Base-by-base conservation (phyloP, 2,329 filamentous ascomycete species). In the Fusarium sp. region DNA sequence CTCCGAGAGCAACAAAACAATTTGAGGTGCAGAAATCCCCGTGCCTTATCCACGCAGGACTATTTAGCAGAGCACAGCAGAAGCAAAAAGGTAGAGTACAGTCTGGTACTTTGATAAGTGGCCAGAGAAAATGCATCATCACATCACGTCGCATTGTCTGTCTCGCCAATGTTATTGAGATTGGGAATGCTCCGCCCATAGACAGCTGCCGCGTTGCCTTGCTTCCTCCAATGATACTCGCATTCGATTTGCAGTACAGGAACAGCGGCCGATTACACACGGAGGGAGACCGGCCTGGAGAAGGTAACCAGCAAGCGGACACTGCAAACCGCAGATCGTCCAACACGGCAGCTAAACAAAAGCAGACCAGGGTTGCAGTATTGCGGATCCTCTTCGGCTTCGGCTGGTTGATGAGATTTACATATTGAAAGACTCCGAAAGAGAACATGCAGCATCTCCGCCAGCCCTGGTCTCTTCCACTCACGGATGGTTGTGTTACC, bases 291-390 rank as follows among this genome's bases (percentile, higher is more conserved):
- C 54, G 37, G 57, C 65, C 61, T 70, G 57, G 61, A 66, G 58
- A 66, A 57, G 64, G 47, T 46, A 61, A 58, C 65, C 53, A 60
- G 46, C 63, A 27, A 51, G 66, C 63, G 57, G 70, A 61, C 52
- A 65, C 61, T 62, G 53, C 63, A 73, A 74, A 70, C 69, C 64
- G 74, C 72, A 75, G 74, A 75, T 75, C 74, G 66, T 65, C 65
- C 57, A 62, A 65, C 67, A 61, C 71, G 67, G 67, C 74, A 75
- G 57, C 69, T 67, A 66, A 60, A 45, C 57, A 67, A 25, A 69
- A 58, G 57, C 59, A 74, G 57, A 47, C 62, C 74, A 73, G 57
- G 65, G 73, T 75, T 61, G 52, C 65, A 73, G 57, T 56, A 22
- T 51, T 65, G 73, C 67, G 73, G 73, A 70, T 53, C 70, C 60